Evolutionary conservation across 805 yeast species (phyloP), one percentile per base, ranked within the genome.

Genomic region (Saturnispora dispora): DNA sequence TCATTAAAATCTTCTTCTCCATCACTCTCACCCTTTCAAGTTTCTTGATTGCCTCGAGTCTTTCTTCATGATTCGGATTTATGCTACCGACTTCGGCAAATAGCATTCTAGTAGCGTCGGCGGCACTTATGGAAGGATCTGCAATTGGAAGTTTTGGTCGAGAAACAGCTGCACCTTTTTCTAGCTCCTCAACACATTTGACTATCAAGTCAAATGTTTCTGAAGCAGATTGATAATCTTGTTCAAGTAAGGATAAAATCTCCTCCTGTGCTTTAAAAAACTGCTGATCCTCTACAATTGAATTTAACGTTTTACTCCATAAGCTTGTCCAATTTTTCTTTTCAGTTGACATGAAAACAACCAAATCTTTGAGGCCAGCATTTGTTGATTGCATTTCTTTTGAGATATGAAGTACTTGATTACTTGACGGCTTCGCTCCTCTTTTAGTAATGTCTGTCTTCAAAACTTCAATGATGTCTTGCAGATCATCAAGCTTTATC

Each of bases 281-380:
- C 57, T 91, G 95, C 65, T 93, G 98, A 61, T 90, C 97, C 60
- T 88, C 96, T 57, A 96, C 85, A 13, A 93, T 91, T 36, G 83
- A 83, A 54, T 88, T 93, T 51, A 93, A 75, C 62, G 89, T 96
- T 5, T 83, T 71, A 63, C 90, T 96, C 97, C 99, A 91, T 8
- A 88, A 83, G 57, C 79, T 79, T 62, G 87, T 86, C 96, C 98
- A 89, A 32, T 79, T 81, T 6, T 89, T 83, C 57, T 85, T 85
- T 62, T 89, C 98, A 4, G 72, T 71, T 1, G 66, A 60, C 39
- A 93, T 82, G 60, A 79, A 88, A 4, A 68, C 68, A n/a, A 76
- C 73, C 75, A 89, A 76, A 2, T 66, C 66, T 1, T 65, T 65
- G 42, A 91, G 71, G 17, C 76, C 75, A 0, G 59, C 46, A 51